Base-by-base conservation (phyloP, 2,329 filamentous ascomycete genomes). In the Dactylellina sp. region DNA sequence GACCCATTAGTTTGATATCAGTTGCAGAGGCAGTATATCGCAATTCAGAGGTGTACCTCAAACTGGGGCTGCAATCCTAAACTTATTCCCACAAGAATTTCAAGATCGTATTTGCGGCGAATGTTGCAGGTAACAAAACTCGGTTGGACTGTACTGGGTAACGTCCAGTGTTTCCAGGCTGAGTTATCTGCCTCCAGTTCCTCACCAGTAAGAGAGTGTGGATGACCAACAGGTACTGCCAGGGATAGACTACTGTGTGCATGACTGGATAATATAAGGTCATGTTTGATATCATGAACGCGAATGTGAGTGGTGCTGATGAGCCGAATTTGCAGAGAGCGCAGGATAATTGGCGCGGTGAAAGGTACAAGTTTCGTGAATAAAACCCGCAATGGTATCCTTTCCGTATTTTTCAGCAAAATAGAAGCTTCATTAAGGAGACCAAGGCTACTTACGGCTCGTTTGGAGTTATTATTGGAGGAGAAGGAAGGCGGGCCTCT, bases 121-220 rank as follows among this genome's bases (percentile, higher is more conserved):
- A 98, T 86, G 80, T 98, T 98, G 82, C 95, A 99, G 0, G 93
- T 92, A 53, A 88, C 85, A 80, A 99, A 99, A 0, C 89, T 89
- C 0, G 95, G 95, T 7, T 92, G 89, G 9, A 99, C 88, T 0
- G 91, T 94, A 80, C 92, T 95, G 1, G 94, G 95, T 4, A 98
- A 83, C 0, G 88, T 84, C 55, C 87, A 84, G 42, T 84, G 84
- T 75, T 87, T 87, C 95, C 95, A 99, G 42, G 94, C 80, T 1
- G 84, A 85, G 52, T 87, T 83, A 64, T 93, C 89, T 22, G 96
- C 80, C n/a, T 86, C 84, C 65, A 89, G 83, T 78, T 96, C 91
- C 9, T 87, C 86, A 49, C 88, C 88, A 5, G 88, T 83, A 2
- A 88, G 82, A 78, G 83, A 89, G 77, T 75, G 83, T 55, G 79